Evolutionary conservation across 257 asterid genomes (phyloP).

Genomic region (Marsdenia floribunda): DNA sequence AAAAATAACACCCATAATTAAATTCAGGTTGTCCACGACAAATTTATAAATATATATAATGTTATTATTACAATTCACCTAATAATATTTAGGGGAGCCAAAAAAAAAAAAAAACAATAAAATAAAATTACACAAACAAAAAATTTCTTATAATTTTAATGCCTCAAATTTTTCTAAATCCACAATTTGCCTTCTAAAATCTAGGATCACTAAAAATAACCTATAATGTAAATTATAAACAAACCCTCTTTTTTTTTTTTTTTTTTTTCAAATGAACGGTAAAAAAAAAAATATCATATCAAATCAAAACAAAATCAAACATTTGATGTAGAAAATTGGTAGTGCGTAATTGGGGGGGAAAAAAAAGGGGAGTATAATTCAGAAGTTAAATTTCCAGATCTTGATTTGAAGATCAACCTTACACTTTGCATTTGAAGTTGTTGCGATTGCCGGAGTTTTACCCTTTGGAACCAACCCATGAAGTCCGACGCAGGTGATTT

Average conservation of each 20-base stretch:
- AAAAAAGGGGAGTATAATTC: background rate
- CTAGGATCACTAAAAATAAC: conserved; percentile 9
- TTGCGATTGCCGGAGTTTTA: conserved; percentile 45
- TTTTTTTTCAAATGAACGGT: background rate
- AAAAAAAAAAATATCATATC: background rate
- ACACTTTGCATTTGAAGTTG: conserved; percentile 48
- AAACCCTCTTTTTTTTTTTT: background rate
- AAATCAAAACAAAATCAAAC: background rate
- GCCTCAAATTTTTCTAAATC: conserved; percentile 16
- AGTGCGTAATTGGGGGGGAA: background rate
- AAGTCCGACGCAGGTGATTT: conserved; percentile 63
- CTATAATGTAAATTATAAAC: conserved; percentile 11
- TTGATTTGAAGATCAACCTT: conserved; percentile 82
- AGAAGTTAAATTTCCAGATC: conserved; percentile 79
- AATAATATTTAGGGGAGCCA: background rate
- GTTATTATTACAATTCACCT: conserved; percentile 12
- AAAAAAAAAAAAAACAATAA: background rate
- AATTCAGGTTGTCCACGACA: no score
- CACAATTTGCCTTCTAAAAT: background rate
- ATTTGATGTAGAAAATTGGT: background rate
- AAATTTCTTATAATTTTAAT: background rate
- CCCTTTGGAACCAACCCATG: conserved; percentile 64
- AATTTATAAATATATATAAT: background rate
- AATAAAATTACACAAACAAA: background rate
- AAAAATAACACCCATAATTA: no score